Percentiles rank a stretch among this genome's conserved stretches.
Evolutionary conservation across 371 early-diverging fungal species (phyloP).

Genomic region (Mortierella sp.): DNA sequence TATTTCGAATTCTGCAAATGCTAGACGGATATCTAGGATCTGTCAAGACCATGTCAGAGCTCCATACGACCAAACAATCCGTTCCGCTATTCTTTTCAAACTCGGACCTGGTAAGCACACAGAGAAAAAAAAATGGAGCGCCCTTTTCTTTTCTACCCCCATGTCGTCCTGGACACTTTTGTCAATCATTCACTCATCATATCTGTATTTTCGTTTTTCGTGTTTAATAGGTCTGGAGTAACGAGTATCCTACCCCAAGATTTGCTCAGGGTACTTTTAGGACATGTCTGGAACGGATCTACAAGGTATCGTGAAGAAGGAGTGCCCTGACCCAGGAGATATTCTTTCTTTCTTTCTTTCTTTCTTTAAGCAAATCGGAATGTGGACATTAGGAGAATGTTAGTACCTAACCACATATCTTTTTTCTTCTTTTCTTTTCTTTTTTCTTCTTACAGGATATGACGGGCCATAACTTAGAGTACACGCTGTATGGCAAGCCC

Average conservation of each 20-base stretch:
- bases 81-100: constrained; percentile 87
- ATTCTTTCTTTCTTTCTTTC: not conserved
- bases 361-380: too few relatives aligned
- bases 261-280: constrained; percentile 88
- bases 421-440: not conserved
- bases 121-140: too few relatives aligned
- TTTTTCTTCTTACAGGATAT: constrained; percentile 44
- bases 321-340: too few relatives aligned
- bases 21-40: constrained; percentile 70
- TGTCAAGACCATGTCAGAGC: constrained; percentile 48
- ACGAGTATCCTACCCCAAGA: constrained; percentile 80
- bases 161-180: not conserved
- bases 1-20: too few relatives aligned
- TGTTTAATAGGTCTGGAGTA: constrained; percentile 76
- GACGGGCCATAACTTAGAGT: constrained; percentile 62
- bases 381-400: not conserved
- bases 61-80: constrained; percentile 54
- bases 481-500: constrained; percentile 89
- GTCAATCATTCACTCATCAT: not conserved
- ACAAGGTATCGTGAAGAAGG: constrained; percentile 45
- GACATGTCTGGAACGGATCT: constrained; percentile 72
- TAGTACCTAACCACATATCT: too few relatives aligned
- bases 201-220: not conserved
- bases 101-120: constrained; percentile 63
- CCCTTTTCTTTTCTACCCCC: not conserved